Evolutionary conservation across 2,329 filamentous ascomycete genomes (phyloP), one percentile per base, ranked within the genome.

Genomic region (Aspergillaceae sp.): DNA sequence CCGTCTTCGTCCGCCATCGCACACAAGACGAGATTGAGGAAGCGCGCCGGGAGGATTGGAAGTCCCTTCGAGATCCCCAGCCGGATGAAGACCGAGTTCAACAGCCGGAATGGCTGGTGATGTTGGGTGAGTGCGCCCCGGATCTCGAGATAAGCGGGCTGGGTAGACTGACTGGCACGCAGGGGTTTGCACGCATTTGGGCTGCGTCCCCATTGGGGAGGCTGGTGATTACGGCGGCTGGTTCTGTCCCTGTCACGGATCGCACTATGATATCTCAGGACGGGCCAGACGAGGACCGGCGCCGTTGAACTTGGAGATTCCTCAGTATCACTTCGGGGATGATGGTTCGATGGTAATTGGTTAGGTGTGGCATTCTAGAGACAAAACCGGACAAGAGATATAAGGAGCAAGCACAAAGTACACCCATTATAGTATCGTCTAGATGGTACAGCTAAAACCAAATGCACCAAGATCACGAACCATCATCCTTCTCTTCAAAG

Each of bases 241-340:
- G 92, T 98, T 98, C 86, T 98, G 92, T 79, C 92, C 92, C 56
- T 98, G 92, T 86, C 92, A 98, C 82, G 92, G 92, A 73, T 96
- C 90, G 60, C 92, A 98, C 80, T 98, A 98, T 82, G 92, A 98
- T 71, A 97, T 98, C 72, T 97, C 90, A 55, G 92, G 92, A 71
- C 89, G 92, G 74, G 87, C 95, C 80, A 84, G 92, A 78, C 95
- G 87, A 81, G 92, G 92, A 57, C 92, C 92, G 54, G 92, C 92
- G 51, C 92, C 92, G 56, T 82, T 98, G 66, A 98, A 98, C 80
- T 82, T 98, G 67, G 92, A 97, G 77, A 83, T 97, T 58, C 92
- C 91, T 57, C 70, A 73, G 64, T 95, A 96, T 78, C 87, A 87
- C 63, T 97, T 98, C 82, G 83, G 87, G 53, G 86, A 91, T 68